Evolutionary conservation across 2,329 filamentous ascomycete species (phyloP).

Genomic region (Dactylella cylindrospora): DNA sequence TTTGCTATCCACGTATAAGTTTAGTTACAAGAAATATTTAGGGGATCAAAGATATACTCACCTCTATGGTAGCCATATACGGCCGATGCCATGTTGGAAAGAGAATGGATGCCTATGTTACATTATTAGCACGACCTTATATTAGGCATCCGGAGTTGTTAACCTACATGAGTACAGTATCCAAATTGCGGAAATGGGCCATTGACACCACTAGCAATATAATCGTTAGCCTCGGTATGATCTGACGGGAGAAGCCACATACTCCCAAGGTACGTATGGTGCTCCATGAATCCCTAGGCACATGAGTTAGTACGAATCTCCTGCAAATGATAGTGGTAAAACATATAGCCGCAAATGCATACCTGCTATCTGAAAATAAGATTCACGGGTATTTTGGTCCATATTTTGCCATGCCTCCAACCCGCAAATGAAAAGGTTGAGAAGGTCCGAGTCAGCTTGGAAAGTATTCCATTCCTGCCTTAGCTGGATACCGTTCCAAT

Average conservation of each 20-base stretch:
- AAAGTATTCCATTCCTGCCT: conserved; percentile 29
- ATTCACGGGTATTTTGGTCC: conserved; percentile 20
- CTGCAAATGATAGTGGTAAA: neutral
- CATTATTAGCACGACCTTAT: neutral
- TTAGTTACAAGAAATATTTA: neutral
- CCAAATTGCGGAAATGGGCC: conserved; percentile 14
- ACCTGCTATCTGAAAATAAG: conserved; percentile 33
- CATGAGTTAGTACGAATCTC: conserved; percentile 3
- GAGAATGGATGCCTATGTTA: conserved; percentile 27
- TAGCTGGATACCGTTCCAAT: conserved; percentile 21
- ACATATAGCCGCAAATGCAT: neutral
- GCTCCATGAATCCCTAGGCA: conserved; percentile 34
- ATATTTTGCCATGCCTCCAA: conserved; percentile 30
- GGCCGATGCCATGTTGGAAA: conserved; percentile 41
- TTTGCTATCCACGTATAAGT: conserved; percentile 12
- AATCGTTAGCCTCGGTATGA: neutral
- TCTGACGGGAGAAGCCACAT: neutral
- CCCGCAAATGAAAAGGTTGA: conserved; percentile 38
- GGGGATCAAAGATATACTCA: conserved; percentile 1
- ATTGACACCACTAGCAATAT: conserved; percentile 4
- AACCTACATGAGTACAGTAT: conserved; percentile 36
- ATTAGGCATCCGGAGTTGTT: neutral
- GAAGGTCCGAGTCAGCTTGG: conserved; percentile 16
- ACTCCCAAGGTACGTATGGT: conserved; percentile 36
- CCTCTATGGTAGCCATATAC: conserved; percentile 34